Conservation (phyloP, 73 alveolate genomes). For the Paramecium primaurelia region DNA sequence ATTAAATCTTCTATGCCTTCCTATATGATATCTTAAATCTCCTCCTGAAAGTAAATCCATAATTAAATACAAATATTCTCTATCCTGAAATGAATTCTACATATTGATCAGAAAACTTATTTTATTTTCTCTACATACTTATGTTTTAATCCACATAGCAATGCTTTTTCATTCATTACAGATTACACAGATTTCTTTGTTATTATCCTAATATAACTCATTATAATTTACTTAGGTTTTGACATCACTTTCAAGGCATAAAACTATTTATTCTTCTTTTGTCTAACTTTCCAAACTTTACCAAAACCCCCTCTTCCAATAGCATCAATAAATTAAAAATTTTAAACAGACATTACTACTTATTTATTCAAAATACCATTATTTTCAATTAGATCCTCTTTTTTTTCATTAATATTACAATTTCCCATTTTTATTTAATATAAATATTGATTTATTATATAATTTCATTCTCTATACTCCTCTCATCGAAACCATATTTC, state of each 20-base stretch:
- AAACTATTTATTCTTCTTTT: conserved; percentile 69
- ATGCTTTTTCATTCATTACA: conserved; percentile 75
- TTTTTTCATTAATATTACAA: conserved; percentile 44
- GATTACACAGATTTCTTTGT: conserved; percentile 72
- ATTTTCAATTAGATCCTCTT: neutral
- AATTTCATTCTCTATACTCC: neutral
- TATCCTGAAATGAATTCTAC: conserved; percentile 92
- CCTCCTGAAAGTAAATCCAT: conserved; percentile 95
- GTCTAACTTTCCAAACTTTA: conserved; percentile 84
- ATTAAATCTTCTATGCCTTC: conserved; percentile 78
- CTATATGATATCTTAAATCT: conserved; percentile 91
- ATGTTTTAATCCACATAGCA: conserved; percentile 67
- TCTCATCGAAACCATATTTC: neutral
- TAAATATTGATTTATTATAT: neutral
- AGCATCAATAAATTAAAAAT: conserved; percentile 44
- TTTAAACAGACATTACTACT: conserved; percentile 6
- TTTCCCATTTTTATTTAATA: conserved; percentile 13
- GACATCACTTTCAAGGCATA: conserved; percentile 88
- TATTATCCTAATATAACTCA: conserved; percentile 54
- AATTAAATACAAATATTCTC: conserved; percentile 88
- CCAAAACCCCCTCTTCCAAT: conserved; percentile 64
- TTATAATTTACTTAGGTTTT: conserved; percentile 52
- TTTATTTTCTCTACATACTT: conserved; percentile 48
- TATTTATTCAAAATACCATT: neutral
- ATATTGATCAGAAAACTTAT: conserved; percentile 86